Evolutionary conservation across 1,139 yeast species (phyloP), one percentile per base, ranked within the genome.

Genomic region (Taiozyma sp.): DNA sequence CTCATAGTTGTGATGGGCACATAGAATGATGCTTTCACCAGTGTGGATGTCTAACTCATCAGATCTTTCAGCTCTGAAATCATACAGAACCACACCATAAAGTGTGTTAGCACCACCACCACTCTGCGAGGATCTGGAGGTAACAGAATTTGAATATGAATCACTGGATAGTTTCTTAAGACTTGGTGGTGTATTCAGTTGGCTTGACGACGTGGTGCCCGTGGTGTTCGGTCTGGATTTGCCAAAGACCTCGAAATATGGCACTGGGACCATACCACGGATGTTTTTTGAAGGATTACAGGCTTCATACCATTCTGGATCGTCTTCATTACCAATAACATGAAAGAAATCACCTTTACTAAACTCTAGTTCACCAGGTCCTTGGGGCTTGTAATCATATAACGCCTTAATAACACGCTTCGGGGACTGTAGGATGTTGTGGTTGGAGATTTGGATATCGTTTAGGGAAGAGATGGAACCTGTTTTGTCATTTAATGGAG

Each of bases 1-100:
- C 69, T 93, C 99, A 59, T 77, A 88, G 53, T 89, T 93, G 63
- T 93, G 95, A 68, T 91, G 97, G 3, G 99, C 99, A 68, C 97
- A 93, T 19, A 93, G 82, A 42, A 90, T 88, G 58, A 93, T 79
- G 61, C 88, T 86, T 64, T 93, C 99, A 39, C 97, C 98, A 1
- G 88, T 89, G 35, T 68, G 63, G 4, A 93, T 88, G 56, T 85
- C 85, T 58, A 93, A 76, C 68, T 93, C 99, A 69, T 93, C 98
- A 6, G 81, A 65, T 51, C 97, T 78, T 69, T 93, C 97, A 6
- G 98, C 97, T 56, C 75, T 78, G 68, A 93, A 93, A 62, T 88
- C 95, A 65, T 83, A 93, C 51, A 89, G 73, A 6, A 84, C 85
- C 48, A 81, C 73, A 2, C 88, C 90, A 61, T 83, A 84, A 26